Percentiles rank a stretch among this genome's conserved stretches.
Conservation (phyloP, 768 basidiomycete genomes). For the Tubosaeta sp. region DNA sequence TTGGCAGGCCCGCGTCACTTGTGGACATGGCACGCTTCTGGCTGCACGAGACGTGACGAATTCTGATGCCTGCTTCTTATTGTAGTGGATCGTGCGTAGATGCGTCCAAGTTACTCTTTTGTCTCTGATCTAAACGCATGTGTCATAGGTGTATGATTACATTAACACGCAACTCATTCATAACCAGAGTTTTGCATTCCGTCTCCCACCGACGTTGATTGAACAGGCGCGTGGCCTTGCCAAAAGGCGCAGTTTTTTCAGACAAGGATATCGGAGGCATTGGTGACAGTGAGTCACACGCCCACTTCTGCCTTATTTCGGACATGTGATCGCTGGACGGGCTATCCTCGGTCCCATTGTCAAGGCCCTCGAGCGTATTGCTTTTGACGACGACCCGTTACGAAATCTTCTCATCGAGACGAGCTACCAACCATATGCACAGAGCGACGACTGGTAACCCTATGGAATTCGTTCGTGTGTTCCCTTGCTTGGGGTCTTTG, state of each 20-base stretch:
- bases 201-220: too few species aligned
- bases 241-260: too few species aligned
- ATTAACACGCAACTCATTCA: slow-evolving; percentile 73
- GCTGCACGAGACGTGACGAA: not conserved
- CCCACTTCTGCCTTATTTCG: too few species aligned
- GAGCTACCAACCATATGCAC: slow-evolving; percentile 70
- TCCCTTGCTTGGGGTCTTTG: too few species aligned
- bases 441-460: slow-evolving; percentile 23
- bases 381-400: slow-evolving; percentile 72
- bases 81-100: slow-evolving; percentile 68
- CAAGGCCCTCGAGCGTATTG: slow-evolving; percentile 35
- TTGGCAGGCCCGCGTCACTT: too few species aligned
- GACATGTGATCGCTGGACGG: too few species aligned
- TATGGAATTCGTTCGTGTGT: too few species aligned
- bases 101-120: not conserved
- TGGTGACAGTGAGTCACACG: too few species aligned
- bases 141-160: slow-evolving; percentile 64
- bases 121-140: slow-evolving; percentile 7
- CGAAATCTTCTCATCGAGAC: slow-evolving; percentile 73
- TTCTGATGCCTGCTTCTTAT: slow-evolving; percentile 13
- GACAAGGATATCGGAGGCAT: too few species aligned
- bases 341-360: too few species aligned
- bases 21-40: too few species aligned
- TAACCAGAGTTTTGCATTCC: slow-evolving; percentile 66
- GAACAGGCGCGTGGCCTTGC: too few species aligned